Conservation (phyloP, 2,329 filamentous ascomycete genomes). For the Juglanconis juglandina region DNA sequence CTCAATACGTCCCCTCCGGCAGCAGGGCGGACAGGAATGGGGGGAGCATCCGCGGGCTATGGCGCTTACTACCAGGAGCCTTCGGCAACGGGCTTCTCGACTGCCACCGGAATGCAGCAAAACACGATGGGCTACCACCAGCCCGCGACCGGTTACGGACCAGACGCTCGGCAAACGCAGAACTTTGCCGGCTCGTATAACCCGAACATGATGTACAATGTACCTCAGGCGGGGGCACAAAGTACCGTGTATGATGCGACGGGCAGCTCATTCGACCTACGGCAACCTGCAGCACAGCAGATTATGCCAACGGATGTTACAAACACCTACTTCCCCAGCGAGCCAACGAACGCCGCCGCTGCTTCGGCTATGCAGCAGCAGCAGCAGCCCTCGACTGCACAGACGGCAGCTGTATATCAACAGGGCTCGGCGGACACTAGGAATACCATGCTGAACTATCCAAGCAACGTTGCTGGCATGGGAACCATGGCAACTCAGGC, state of each 20-base stretch:
- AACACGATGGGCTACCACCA: slow-evolving; percentile 55
- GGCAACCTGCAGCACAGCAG: slow-evolving; percentile 74
- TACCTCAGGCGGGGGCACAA: slow-evolving; percentile 60
- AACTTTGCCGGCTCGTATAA: slow-evolving; percentile 56
- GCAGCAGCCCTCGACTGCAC: slow-evolving; percentile 44
- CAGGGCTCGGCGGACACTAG: slow-evolving; percentile 53
- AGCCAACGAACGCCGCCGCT: slow-evolving; percentile 59
- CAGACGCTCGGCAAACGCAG: slow-evolving; percentile 56
- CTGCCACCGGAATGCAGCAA: slow-evolving; percentile 55
- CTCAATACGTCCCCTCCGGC: slow-evolving; percentile 47
- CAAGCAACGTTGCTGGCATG: slow-evolving; percentile 44
- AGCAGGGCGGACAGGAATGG: slow-evolving; percentile 44
- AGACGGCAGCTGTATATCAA: slow-evolving; percentile 62
- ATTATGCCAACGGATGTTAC: slow-evolving; percentile 65
- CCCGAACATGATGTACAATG: slow-evolving; percentile 75
- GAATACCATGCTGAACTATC: slow-evolving; percentile 54
- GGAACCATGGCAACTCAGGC: slow-evolving; percentile 42
- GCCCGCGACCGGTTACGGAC: slow-evolving; percentile 55
- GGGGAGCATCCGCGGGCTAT: slow-evolving; percentile 54
- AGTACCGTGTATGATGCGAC: slow-evolving; percentile 69
- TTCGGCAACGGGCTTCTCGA: slow-evolving; percentile 44
- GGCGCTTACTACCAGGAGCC: slow-evolving; percentile 58
- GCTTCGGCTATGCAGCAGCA: slow-evolving; percentile 49
- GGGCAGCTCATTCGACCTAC: slow-evolving; percentile 67
- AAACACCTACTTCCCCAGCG: slow-evolving; percentile 70